Percentiles rank a stretch among this genome's conserved stretches.
These are phyloP conservation scores for Amaranthus tricolor DNA, from an alignment of 179 eudicot species.

Conservation along the genomic window DNA sequence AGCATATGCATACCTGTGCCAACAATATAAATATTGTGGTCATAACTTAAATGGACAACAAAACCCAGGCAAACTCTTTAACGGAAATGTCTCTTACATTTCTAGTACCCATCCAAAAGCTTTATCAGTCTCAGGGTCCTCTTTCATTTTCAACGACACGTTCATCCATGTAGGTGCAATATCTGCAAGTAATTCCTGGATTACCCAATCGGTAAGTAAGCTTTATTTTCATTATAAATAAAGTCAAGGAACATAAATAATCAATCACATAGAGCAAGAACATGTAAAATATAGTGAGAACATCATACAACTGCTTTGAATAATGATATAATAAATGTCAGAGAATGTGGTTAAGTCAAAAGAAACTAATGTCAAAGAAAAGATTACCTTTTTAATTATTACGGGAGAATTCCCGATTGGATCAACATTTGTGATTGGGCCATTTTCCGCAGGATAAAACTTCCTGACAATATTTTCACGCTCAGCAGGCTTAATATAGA, in stretches of 20 bases:
- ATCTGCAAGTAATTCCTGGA: constrained; percentile 68
- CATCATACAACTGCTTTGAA: background rate
- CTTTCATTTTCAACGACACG: constrained; percentile 89
- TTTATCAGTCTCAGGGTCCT: constrained; percentile 91
- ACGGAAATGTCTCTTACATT: constrained; percentile 47
- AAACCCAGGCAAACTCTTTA: constrained; percentile 17
- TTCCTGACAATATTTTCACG: constrained; percentile 62
- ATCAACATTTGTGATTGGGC: constrained; percentile 71
- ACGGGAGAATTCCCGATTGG: constrained; percentile 96
- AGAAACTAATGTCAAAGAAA: background rate
- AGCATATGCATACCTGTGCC: constrained; percentile 88
- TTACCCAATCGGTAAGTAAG: constrained; percentile 3
- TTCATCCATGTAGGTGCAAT: constrained; percentile 99
- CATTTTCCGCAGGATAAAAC: constrained; percentile 61
- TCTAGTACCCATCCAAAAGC: constrained; percentile 97
- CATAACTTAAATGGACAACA: constrained; percentile 4
- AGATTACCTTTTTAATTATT: constrained; percentile 64
- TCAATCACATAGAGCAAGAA: background rate
- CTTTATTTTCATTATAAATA: background rate
- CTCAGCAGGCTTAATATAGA: constrained; percentile 73
- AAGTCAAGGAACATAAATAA: background rate
- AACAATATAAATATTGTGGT: background rate
- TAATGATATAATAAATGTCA: background rate
- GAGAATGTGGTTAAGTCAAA: background rate
- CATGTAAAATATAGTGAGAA: background rate